Conservation (phyloP, 805 yeast genomes). For the Barnettozyma siamensis region DNA sequence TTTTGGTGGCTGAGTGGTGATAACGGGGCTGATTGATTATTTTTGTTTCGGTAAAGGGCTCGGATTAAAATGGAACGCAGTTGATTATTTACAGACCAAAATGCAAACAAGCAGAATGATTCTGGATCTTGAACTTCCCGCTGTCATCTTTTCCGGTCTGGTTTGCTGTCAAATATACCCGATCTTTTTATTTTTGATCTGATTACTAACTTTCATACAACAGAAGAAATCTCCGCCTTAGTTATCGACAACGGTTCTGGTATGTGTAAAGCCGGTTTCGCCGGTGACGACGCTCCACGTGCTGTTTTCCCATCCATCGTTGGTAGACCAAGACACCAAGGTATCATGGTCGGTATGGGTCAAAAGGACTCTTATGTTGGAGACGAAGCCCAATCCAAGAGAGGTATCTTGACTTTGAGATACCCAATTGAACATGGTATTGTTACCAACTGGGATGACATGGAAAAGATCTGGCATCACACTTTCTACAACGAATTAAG, state of each 20-base stretch:
- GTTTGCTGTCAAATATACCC: too few species aligned
- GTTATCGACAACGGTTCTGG: slow-evolving; percentile 99
- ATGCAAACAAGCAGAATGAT: too few species aligned
- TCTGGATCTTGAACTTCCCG: background rate
- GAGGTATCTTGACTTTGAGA: slow-evolving; percentile 98
- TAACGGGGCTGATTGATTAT: slow-evolving; percentile 2
- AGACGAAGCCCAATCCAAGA: slow-evolving; percentile 99
- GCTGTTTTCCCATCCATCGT: slow-evolving; percentile 99
- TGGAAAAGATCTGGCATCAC: slow-evolving; percentile 99
- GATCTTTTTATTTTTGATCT: background rate
- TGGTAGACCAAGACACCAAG: slow-evolving; percentile 99
- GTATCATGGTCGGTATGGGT: slow-evolving; percentile 99
- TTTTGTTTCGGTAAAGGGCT: background rate
- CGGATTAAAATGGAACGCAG: too few species aligned
- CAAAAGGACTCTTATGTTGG: slow-evolving; percentile 99
- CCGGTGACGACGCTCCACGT: slow-evolving; percentile 99
- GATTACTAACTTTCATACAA: slow-evolving; percentile 18
- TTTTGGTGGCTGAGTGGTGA: slow-evolving; percentile 1
- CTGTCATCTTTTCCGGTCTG: too few species aligned
- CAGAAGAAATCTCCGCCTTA: slow-evolving; percentile 27
- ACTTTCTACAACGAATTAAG: slow-evolving; percentile 99
- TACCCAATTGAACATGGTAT: slow-evolving; percentile 99
- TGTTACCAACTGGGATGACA: slow-evolving; percentile 99
- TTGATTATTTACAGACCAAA: too few species aligned
- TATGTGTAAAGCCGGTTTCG: slow-evolving; percentile 99